Conservation (phyloP, 2,329 filamentous ascomycete genomes). For the Fusarium longipes region DNA sequence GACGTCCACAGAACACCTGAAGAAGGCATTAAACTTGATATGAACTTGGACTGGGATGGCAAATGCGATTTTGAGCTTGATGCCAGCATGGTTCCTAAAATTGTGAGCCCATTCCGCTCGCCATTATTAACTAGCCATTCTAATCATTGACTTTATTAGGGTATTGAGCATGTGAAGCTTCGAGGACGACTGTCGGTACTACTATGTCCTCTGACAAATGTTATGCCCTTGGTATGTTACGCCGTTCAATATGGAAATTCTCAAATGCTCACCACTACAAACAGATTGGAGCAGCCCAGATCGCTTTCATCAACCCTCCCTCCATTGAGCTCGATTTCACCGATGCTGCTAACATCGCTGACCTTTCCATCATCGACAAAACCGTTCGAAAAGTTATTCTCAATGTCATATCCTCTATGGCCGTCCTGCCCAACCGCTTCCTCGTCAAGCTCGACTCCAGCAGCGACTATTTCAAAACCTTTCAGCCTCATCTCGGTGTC, state of each 20-base stretch:
- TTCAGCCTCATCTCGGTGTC: constrained; percentile 41
- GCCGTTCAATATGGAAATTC: too few species aligned
- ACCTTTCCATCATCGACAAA: constrained; percentile 40
- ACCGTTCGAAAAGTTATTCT: constrained; percentile 43
- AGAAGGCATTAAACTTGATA: constrained; percentile 44
- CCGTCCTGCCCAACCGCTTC: constrained; percentile 45
- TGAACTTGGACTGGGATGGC: constrained; percentile 44
- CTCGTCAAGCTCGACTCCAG: constrained; percentile 42
- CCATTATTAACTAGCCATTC: background rate
- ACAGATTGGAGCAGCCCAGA: constrained; percentile 44
- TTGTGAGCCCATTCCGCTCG: constrained; percentile 22
- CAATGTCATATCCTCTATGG: constrained; percentile 42
- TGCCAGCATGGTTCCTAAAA: constrained; percentile 43
- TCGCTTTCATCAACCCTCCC: constrained; percentile 44
- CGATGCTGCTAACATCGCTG: constrained; percentile 43
- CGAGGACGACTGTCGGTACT: constrained; percentile 40
- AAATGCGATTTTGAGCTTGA: constrained; percentile 43
- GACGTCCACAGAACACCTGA: constrained; percentile 42
- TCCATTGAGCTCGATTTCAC: constrained; percentile 44
- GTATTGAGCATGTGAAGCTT: constrained; percentile 43
- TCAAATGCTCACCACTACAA: too few species aligned
- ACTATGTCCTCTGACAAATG: constrained; percentile 40
- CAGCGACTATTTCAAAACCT: constrained; percentile 47
- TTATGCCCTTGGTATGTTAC: constrained; percentile 40
- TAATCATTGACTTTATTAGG: constrained; percentile 16